phyloP scores from a whole-genome alignment of 352 stramenopile species.

The Phytophthora boehmeriae region DNA sequence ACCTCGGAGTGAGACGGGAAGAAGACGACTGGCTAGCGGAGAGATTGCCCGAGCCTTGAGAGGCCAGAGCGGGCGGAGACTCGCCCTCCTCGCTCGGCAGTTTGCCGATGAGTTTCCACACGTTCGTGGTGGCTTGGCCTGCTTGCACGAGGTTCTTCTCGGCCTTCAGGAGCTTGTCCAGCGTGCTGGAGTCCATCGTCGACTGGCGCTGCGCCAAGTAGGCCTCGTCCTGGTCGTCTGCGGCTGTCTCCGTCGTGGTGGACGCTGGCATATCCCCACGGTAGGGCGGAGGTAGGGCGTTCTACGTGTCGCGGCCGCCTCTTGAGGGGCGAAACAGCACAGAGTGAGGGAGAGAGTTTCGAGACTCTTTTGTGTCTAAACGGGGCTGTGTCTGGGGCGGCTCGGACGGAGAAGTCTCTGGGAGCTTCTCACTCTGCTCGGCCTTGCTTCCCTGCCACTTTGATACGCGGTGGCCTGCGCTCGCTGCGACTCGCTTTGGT shows the following conservation, averaged over 20 bases:
- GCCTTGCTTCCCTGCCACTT: too few species aligned
- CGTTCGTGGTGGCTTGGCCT: slow-evolving; percentile 79
- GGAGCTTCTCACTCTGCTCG: too few species aligned
- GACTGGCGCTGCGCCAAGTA: slow-evolving; percentile 72
- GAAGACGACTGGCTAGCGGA: slow-evolving; percentile 17
- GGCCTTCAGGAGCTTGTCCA: slow-evolving; percentile 81
- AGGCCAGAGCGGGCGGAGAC: slow-evolving; percentile 12
- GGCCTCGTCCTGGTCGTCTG: slow-evolving; percentile 49
- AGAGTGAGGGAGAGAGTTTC: too few species aligned
- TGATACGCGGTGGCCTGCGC: too few species aligned
- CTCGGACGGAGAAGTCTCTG: too few species aligned
- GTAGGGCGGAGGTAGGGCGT: neutral
- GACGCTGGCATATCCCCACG: slow-evolving; percentile 18
- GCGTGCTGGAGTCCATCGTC: slow-evolving; percentile 82
- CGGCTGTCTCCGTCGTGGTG: slow-evolving; percentile 19
- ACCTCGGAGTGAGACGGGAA: slow-evolving; percentile 11
- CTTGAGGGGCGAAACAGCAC: too few species aligned
- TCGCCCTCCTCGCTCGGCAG: slow-evolving; percentile 41
- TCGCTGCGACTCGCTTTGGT: too few species aligned
- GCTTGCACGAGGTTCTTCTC: slow-evolving; percentile 85
- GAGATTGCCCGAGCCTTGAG: slow-evolving; percentile 5
- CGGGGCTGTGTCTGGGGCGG: too few species aligned
- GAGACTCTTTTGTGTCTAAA: too few species aligned
- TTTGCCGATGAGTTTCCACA: slow-evolving; percentile 82
- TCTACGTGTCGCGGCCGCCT: too few species aligned